Base-by-base conservation (phyloP, 345 rosid genomes). In the Rhodomyrtus tomentosa region DNA sequence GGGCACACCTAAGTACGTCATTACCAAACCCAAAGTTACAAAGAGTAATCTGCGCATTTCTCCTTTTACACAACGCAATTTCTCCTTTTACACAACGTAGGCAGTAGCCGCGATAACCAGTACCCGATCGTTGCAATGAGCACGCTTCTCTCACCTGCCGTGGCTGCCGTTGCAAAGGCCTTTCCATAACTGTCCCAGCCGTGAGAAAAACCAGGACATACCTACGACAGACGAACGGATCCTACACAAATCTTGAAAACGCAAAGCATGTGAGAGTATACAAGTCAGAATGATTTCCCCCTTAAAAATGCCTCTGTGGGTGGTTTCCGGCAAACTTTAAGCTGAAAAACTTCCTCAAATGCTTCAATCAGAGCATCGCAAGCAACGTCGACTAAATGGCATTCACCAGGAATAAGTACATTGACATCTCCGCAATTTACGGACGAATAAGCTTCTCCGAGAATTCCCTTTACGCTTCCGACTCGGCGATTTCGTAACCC, bases 331-430 rank as follows among this genome's bases (percentile, higher is more conserved):
- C 82, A 86, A 40, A 95, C 84, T 32, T 90, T 87, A 83, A 94
- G 91, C 89, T 93, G 89, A 73, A 96, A 95, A 86, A 93, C 90
- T 88, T 95, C 93, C 21, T 91, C 91, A 82, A 96, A 95, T 87
- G 93, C 96, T 80, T 82, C 89, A 36, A 95, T 84, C 55, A 96
- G 87, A 38, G 98, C 91, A 50, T 89, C 88, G 89, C 55, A 88
- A 42, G 94, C 82, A 48, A 91, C 73, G 62, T 92, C 90, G 42
- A 95, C 68, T 87, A 93, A 83, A 80, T 87, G 59, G 11, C 40
- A 50, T 89, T 92, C 93, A 20, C 89, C 84, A 0, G 80, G 72
- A 53, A 68, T 53, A 54, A 18, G 50, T 6, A 22, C 10, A 22
- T 87, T 80, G 0, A 42, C 76, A 5, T 3, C 0, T 36, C 45